These are phyloP conservation scores for Neurospora discreta DNA, from an alignment of 495 filamentous ascomycete species.

Conservation along the genomic window DNA sequence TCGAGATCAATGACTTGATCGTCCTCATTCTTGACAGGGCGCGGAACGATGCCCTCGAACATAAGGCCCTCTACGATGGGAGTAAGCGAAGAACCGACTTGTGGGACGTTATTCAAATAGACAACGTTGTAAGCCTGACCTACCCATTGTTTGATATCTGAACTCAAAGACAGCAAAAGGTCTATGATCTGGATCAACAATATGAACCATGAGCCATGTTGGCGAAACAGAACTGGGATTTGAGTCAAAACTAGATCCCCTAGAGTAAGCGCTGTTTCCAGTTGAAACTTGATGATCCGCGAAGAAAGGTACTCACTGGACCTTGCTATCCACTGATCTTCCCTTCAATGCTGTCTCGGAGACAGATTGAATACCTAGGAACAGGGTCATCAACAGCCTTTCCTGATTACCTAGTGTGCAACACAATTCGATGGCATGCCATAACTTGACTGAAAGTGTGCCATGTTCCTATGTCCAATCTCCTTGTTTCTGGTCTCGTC, in stretches of 20 bases:
- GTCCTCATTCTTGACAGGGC: background rate
- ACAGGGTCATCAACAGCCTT: background rate
- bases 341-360: slow-evolving; percentile 9
- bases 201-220: too few relatives aligned
- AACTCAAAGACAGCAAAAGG: slow-evolving; percentile 12
- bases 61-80: slow-evolving; percentile 3
- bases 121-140: background rate
- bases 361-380: background rate
- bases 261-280: background rate
- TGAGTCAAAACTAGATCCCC: background rate
- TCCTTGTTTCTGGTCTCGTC: background rate
- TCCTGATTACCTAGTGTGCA: background rate
- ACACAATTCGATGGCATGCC: background rate
- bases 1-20: background rate
- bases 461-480: background rate
- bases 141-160: slow-evolving; percentile 8
- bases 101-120: background rate
- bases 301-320: background rate
- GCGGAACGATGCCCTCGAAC: slow-evolving; percentile 1
- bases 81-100: background rate
- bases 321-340: background rate
- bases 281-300: too few relatives aligned
- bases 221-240: too few relatives aligned
- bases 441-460: background rate
- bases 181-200: background rate